Base-by-base conservation (phyloP, 176 grass and related monocot species). In the Oryza glaberrima region DNA sequence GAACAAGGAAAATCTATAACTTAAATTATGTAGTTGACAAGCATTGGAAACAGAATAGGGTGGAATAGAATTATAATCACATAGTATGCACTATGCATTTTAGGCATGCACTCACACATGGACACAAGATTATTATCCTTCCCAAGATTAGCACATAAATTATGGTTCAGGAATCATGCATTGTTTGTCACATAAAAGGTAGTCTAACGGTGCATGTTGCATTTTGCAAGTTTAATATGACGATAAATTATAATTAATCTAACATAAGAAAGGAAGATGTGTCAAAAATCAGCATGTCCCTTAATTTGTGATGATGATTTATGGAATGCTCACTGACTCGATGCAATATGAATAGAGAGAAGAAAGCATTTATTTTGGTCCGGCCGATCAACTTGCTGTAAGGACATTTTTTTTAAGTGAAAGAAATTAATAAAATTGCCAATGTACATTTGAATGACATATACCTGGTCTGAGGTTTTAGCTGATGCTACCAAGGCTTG, bases 401-500 rank as follows among this genome's bases (percentile, higher is more conserved):
- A 61, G 6, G 72, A 90, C 2, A 52, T 32, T 65, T 81, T 5
- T 5, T 38, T 80, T 45, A 36, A 8, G 13, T 69, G 49, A 81
- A 80, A 22, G 36, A 20, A 81, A 82, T 41, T 88, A 77, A 65
- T 22, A 86, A 75, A 22, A 34, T 43, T 22, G n/a, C 2, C 10
- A 68, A 58, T 49, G 32, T 43, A 85, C 12, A 23, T 63, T 14
- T 70, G 32, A 79, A 77, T 41, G 66, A 48, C 76, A 26, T 35
- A 66, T 95, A 95, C 93, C 71, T 95, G 96, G 88, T 95, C 91
- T 68, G 81, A 85, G 61, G 83, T 92, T 92, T 87, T 98, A 34
- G 91, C 88, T 73, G 93, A 95, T 84, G 96, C 92, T 88, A 98
- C 86, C 73, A 98, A 81, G 83, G 93, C 85, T 90, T 98, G 96